Base-by-base conservation (phyloP, 495 filamentous ascomycete genomes). In the Xylaria intraflava region DNA sequence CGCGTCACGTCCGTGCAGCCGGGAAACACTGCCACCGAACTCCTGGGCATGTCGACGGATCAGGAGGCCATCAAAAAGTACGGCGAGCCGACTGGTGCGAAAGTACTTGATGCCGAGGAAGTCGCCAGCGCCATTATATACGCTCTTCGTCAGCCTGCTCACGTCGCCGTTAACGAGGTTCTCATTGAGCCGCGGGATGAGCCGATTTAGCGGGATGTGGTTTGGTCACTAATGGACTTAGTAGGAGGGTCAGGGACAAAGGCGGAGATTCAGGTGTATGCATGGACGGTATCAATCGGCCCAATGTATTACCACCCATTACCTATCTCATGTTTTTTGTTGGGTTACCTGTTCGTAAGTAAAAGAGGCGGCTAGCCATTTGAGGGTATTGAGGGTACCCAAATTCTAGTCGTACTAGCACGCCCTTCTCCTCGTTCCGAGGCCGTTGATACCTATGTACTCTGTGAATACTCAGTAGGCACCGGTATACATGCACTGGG, bases 111-210 rank as follows among this genome's bases (percentile, higher is more conserved):
- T 53, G 69, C 83, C 0, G 75, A 80, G 27, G 84, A 86, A 68
- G 81, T 86, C 16, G 84, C 83, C 0, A 72, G 72, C 23, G 74
- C 79, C 33, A 84, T 87, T 65, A 71, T 86, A 5, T 83, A 81
- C 62, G 84, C 83, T 1, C 60, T 86, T 40, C 69, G 69, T 14
- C 83, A 86, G 66, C 84, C 83, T 5, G 70, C 75, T 39, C 77
- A 86, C 69, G 82, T 87, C 17, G 78, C 83, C 52, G 79, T 87
- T 0, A 87, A 87, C 60, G 84, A 87, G 68, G 75, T 87, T 24
- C 57, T 87, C 69, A 83, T 87, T 64, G 84, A 87, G 70, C 83
- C 84, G 1, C 67, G 84, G 36, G 83, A 86, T 62, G 83, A 87
- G 69, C 83, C 84, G 30, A 85, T 86, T 56, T 87, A 44, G 20